A percentile compares a stretch with the other conserved stretches of the same genome.
Conservation (phyloP, 1,139 yeast genomes). For the Suzukiozyma palmioleophila region DNA sequence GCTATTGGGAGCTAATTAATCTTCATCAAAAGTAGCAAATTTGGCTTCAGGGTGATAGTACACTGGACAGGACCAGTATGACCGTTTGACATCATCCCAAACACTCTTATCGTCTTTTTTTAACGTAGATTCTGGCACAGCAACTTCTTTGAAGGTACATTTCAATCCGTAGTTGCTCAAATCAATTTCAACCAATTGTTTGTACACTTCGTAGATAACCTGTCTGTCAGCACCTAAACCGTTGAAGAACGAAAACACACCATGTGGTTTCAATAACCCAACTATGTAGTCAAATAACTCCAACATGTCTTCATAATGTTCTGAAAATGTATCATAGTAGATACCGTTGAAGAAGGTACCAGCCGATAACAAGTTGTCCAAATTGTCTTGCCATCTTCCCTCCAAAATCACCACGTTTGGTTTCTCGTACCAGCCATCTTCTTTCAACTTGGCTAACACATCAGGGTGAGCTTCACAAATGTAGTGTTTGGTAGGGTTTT, state of each 20-base stretch:
- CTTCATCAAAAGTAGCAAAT: slow-evolving; percentile 36
- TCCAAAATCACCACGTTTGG: slow-evolving; percentile 67
- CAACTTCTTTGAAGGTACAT: slow-evolving; percentile 47
- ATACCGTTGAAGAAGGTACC: slow-evolving; percentile 83
- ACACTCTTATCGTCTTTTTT: slow-evolving; percentile 34
- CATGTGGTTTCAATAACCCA: slow-evolving; percentile 76
- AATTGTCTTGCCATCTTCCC: slow-evolving; percentile 88
- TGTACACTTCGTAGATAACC: slow-evolving; percentile 85
- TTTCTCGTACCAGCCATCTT: slow-evolving; percentile 83
- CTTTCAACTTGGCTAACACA: slow-evolving; percentile 61
- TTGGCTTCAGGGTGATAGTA: slow-evolving; percentile 62
- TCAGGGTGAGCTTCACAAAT: slow-evolving; percentile 96
- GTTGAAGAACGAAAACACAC: slow-evolving; percentile 84
- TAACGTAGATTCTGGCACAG: slow-evolving; percentile 36
- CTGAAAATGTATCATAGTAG: slow-evolving; percentile 91
- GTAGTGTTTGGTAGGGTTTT: slow-evolving; percentile 66
- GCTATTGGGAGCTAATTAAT: neutral
- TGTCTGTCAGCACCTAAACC: slow-evolving; percentile 96
- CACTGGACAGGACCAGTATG: slow-evolving; percentile 71
- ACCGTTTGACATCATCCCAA: slow-evolving; percentile 68
- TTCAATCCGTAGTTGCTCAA: slow-evolving; percentile 72
- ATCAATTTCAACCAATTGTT: slow-evolving; percentile 75
- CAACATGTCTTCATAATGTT: slow-evolving; percentile 79
- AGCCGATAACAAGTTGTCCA: slow-evolving; percentile 58
- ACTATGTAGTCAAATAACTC: slow-evolving; percentile 79